A percentile compares a stretch with the other conserved stretches of the same genome.
Evolutionary conservation across 2,329 filamentous ascomycete genomes (phyloP).

Genomic region (Ceratocystis lukuohia): DNA sequence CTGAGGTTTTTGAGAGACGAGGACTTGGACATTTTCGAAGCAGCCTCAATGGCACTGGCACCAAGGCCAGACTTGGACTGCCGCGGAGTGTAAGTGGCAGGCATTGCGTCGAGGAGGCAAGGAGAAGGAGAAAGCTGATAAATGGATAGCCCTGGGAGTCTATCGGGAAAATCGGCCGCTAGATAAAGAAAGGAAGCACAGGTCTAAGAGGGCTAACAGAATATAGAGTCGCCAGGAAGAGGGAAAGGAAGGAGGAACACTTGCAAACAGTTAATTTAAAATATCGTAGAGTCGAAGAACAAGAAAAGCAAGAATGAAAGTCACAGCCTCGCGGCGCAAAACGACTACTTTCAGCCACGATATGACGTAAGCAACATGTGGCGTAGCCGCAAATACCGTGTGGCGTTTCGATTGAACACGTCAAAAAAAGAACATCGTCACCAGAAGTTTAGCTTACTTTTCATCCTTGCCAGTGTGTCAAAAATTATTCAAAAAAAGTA

Average conservation of each 20-base stretch:
- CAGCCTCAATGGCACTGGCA: slow-evolving; percentile 31
- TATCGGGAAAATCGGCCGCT: background rate
- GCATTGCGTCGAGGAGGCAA: background rate
- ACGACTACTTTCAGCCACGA: too few species aligned
- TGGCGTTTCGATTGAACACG: too few species aligned
- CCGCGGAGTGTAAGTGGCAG: slow-evolving; percentile 13
- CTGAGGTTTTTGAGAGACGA: slow-evolving; percentile 37
- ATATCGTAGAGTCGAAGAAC: too few species aligned
- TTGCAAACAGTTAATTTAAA: background rate
- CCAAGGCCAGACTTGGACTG: slow-evolving; percentile 13
- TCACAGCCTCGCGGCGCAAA: too few species aligned
- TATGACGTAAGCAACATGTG: too few species aligned
- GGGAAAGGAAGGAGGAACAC: background rate
- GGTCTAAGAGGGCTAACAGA: background rate
- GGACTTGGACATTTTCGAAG: slow-evolving; percentile 46
- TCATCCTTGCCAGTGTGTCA: too few species aligned
- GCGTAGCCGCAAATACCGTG: too few species aligned
- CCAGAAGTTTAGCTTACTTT: too few species aligned
- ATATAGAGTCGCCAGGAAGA: background rate
- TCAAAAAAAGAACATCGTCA: too few species aligned
- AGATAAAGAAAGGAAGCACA: background rate
- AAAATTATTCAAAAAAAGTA: too few species aligned
- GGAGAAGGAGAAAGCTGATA: background rate
- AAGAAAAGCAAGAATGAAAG: too few species aligned
- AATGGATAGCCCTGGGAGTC: too few species aligned